Percentiles rank a stretch among this genome's conserved stretches.
Conservation (phyloP, 352 stramenopile species). For the Globisporangium uncinulatum region DNA sequence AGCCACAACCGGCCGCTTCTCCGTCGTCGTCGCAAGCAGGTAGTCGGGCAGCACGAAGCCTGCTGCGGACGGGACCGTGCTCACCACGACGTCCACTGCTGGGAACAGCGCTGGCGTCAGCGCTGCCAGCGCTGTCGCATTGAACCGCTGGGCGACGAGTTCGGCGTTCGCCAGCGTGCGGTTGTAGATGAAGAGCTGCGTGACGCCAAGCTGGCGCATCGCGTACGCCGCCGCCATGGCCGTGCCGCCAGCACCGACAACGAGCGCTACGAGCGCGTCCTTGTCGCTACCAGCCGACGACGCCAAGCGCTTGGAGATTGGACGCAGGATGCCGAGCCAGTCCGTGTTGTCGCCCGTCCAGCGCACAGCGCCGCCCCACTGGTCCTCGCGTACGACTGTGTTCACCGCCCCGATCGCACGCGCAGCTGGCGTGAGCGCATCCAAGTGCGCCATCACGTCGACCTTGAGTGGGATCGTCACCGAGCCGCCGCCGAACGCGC, state of each 20-base stretch:
- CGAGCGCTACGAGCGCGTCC: slow-evolving; percentile 50
- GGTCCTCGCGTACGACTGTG: slow-evolving; percentile 87
- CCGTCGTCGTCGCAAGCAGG: slow-evolving; percentile 20
- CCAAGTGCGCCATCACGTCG: slow-evolving; percentile 91
- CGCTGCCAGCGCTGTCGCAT: slow-evolving; percentile 58
- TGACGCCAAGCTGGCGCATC: slow-evolving; percentile 79
- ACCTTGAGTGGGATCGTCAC: slow-evolving; percentile 99
- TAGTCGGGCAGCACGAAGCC: slow-evolving; percentile 76
- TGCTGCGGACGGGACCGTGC: slow-evolving; percentile 92
- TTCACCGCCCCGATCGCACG: slow-evolving; percentile 98
- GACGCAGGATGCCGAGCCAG: slow-evolving; percentile 96
- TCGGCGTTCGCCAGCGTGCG: slow-evolving; percentile 91
- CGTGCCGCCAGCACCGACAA: slow-evolving; percentile 91
- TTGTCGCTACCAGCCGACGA: background rate
- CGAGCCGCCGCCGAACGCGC: slow-evolving; percentile 91
- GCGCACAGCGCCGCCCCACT: slow-evolving; percentile 28
- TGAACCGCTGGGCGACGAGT: slow-evolving; percentile 86
- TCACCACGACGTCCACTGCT: slow-evolving; percentile 90
- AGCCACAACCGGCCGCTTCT: slow-evolving; percentile 61
- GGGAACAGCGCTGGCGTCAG: slow-evolving; percentile 41
- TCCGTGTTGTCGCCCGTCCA: slow-evolving; percentile 97
- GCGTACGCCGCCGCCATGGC: slow-evolving; percentile 95
- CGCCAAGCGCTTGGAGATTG: slow-evolving; percentile 70
- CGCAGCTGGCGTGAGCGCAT: slow-evolving; percentile 91
- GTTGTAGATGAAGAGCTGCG: slow-evolving; percentile 93